phyloP scores from a whole-genome alignment of 495 filamentous ascomycete genomes.

The Hypomontagnella monticulosa region DNA sequence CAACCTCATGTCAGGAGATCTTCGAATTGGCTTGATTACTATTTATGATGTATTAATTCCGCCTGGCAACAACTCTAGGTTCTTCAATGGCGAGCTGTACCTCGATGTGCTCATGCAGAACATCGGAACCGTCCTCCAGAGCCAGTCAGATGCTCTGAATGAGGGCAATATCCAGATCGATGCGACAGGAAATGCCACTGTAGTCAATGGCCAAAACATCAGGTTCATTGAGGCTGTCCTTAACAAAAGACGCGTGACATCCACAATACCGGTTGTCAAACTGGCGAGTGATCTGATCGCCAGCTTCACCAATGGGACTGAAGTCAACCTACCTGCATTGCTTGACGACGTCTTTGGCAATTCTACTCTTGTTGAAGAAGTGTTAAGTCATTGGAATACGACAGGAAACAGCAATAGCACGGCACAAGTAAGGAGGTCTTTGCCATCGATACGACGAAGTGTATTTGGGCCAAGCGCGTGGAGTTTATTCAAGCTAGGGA shows the following conservation, averaged over 20 bases:
- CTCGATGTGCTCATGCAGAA: conserved; percentile 49
- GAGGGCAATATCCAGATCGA: conserved; percentile 53
- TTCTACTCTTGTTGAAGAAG: conserved; percentile 43
- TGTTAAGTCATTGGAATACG: conserved; percentile 38
- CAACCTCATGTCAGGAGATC: conserved; percentile 51
- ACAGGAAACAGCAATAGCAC: conserved; percentile 7
- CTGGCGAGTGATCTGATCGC: conserved; percentile 49
- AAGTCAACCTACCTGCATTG: conserved; percentile 30
- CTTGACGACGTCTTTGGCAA: conserved; percentile 45
- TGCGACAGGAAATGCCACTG: conserved; percentile 54
- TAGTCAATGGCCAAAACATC: conserved; percentile 56
- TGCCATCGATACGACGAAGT: conserved; percentile 16
- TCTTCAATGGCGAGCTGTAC: conserved; percentile 51
- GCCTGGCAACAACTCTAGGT: conserved; percentile 58
- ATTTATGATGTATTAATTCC: conserved; percentile 53
- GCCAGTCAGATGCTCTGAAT: conserved; percentile 46
- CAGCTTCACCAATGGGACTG: conserved; percentile 40
- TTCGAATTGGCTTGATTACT: conserved; percentile 53
- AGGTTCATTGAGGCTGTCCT: conserved; percentile 55
- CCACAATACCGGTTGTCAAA: conserved; percentile 49
- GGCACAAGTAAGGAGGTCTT: conserved; percentile 17
- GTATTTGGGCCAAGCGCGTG: conserved; percentile 35
- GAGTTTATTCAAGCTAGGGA: conserved; percentile 41
- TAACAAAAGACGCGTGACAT: conserved; percentile 53
- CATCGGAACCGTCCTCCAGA: conserved; percentile 47